Evolutionary conservation across 2,329 filamentous ascomycete genomes (phyloP).

Genomic region (Cucurbitaria berberidis): DNA sequence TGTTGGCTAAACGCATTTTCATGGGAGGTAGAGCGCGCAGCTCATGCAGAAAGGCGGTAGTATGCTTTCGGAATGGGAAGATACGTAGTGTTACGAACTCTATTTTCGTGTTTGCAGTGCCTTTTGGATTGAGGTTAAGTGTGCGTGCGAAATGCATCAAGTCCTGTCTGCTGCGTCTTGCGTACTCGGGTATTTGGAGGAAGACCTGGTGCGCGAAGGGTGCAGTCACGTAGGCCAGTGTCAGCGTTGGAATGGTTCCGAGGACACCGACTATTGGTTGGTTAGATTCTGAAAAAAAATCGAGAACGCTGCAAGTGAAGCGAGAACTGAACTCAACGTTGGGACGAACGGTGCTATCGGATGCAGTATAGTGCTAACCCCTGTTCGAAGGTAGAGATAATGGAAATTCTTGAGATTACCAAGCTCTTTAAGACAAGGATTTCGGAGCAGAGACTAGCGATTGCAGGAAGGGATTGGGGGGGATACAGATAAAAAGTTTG

Average conservation of each 20-base stretch:
- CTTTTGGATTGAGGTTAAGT: constrained; percentile 17
- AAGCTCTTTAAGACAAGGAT: neutral
- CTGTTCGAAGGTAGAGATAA: neutral
- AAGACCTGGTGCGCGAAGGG: constrained; percentile 45
- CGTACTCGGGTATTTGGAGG: constrained; percentile 40
- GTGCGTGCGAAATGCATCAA: constrained; percentile 34
- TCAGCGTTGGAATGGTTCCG: constrained; percentile 39
- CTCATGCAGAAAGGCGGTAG: constrained; percentile 37
- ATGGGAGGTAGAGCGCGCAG: constrained; percentile 39
- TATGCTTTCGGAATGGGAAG: constrained; percentile 41
- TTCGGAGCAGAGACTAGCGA: neutral
- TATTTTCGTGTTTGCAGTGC: constrained; percentile 35
- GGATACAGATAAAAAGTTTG: neutral
- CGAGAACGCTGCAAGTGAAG: no score
- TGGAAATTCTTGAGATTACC: neutral
- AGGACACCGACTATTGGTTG: constrained; percentile 33
- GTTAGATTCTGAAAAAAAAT: neutral
- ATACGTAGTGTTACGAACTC: constrained; percentile 46
- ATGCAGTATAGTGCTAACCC: neutral
- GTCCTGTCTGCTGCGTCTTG: constrained; percentile 29
- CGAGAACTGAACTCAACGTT: neutral
- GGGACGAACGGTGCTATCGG: neutral
- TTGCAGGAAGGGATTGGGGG: neutral
- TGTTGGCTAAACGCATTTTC: constrained; percentile 40
- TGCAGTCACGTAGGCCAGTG: constrained; percentile 43